These are phyloP conservation scores for Colletotrichum sp. DNA, from an alignment of 2,329 filamentous ascomycete species.

Conservation along the genomic window DNA sequence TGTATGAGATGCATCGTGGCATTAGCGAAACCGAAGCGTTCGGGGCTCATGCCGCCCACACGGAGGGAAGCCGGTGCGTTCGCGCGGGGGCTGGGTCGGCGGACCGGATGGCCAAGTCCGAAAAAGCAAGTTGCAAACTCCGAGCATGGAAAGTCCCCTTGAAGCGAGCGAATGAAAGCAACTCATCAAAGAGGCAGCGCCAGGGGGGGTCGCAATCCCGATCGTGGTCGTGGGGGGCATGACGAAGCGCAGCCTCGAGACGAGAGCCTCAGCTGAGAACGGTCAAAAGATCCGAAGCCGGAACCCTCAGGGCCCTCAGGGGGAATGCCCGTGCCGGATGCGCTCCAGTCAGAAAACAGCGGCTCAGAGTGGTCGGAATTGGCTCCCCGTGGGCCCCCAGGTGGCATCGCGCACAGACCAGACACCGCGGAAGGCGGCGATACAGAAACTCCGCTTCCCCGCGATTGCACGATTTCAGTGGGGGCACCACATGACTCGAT, in stretches of 20 bases:
- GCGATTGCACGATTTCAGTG: not conserved
- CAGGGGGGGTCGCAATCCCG: not conserved
- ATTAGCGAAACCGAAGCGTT: not conserved
- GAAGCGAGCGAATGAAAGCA: not conserved
- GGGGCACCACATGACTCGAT: not conserved
- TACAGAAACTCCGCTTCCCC: not conserved
- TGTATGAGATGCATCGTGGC: not conserved
- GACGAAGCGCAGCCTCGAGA: not conserved
- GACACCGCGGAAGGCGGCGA: not conserved
- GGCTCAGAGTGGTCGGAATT: not conserved
- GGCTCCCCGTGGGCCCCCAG: not conserved
- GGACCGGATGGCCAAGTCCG: not conserved
- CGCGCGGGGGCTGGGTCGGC: not conserved
- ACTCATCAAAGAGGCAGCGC: not conserved
- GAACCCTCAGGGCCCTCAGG: not conserved
- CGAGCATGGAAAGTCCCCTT: not conserved
- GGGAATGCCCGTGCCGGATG: not conserved
- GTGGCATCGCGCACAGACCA: not conserved
- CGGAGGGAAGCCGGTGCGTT: not conserved
- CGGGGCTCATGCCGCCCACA: not conserved
- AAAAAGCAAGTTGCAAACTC: not conserved
- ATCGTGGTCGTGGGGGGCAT: not conserved
- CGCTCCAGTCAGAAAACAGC: conserved; percentile 11
- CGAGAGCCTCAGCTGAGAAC: not conserved
- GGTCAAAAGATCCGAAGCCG: not conserved